A percentile compares a stretch with the other conserved stretches of the same genome.
Evolutionary conservation across 1,139 yeast genomes (phyloP).

Genomic region (Magnusiomyces clavatus): DNA sequence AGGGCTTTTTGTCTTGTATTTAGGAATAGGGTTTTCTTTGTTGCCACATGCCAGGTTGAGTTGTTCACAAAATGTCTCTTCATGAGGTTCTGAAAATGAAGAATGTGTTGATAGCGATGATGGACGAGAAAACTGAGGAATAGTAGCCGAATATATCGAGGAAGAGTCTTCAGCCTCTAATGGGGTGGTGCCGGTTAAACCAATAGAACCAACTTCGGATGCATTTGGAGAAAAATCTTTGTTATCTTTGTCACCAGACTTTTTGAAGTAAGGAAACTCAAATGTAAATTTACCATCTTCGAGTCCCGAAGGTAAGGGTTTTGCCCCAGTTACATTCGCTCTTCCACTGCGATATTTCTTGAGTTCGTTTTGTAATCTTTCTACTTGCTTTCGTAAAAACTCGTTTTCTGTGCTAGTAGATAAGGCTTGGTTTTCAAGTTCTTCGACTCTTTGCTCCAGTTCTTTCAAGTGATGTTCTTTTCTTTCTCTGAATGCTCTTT

Average conservation of each 20-base stretch:
- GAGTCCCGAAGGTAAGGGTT: background rate
- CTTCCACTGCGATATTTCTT: conserved; percentile 38
- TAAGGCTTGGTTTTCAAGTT: conserved; percentile 62
- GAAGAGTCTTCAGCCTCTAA: conserved; percentile 4
- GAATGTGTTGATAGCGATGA: conserved; percentile 8
- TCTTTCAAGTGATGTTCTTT: conserved; percentile 84
- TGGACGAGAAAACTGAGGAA: conserved; percentile 8
- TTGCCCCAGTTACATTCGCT: background rate
- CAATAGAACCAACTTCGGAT: background rate
- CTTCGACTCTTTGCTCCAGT: conserved; percentile 66
- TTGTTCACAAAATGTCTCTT: conserved; percentile 59
- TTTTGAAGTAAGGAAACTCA: conserved; percentile 36
- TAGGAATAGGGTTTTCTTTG: conserved; percentile 52
- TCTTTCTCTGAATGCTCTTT: conserved; percentile 90
- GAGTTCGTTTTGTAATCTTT: conserved; percentile 64
- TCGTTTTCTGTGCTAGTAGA: conserved; percentile 62
- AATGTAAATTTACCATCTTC: conserved; percentile 23
- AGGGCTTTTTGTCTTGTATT: conserved; percentile 13
- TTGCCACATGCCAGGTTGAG: conserved; percentile 81
- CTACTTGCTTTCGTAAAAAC: conserved; percentile 68
- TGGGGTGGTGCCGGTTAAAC: no score
- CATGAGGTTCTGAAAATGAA: conserved; percentile 21
- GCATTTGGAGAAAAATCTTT: background rate
- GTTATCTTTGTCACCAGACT: background rate
- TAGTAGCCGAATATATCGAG: background rate